Evolutionary conservation across 2,329 filamentous ascomycete species (phyloP).

Genomic region (Cladorrhinum sp.): DNA sequence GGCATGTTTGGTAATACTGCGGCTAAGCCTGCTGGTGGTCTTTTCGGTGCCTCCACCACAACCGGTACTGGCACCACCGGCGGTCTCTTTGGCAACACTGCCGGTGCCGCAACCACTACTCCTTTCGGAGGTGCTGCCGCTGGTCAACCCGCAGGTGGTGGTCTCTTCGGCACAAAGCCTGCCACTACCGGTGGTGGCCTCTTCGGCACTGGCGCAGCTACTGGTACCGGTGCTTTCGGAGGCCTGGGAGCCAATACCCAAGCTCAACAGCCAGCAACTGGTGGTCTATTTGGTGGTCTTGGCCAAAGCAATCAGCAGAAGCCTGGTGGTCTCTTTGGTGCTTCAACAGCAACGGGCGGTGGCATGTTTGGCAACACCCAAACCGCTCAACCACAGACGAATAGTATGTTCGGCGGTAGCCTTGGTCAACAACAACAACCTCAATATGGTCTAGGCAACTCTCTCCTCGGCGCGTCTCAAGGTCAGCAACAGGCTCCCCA

Average conservation of each 20-base stretch:
- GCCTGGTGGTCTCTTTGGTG: constrained; percentile 52
- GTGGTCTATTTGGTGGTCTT: constrained; percentile 48
- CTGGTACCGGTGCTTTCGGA: constrained; percentile 36
- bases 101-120: constrained; percentile 28
- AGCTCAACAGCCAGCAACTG: constrained; percentile 19
- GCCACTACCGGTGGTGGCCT: constrained; percentile 43
- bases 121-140: constrained; percentile 26
- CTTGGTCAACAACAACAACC: constrained; percentile 50
- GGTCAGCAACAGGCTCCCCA: constrained; percentile 53
- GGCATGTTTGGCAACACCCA: constrained; percentile 26
- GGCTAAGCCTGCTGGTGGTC: constrained; percentile 34
- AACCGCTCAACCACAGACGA: constrained; percentile 17
- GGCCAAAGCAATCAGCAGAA: constrained; percentile 55
- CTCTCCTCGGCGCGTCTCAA: constrained; percentile 58
- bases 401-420: constrained; percentile 52
- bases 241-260: constrained; percentile 40
- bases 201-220: constrained; percentile 45
- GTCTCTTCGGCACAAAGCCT: constrained; percentile 52
- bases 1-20: constrained; percentile 30
- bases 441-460: constrained; percentile 48
- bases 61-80: constrained; percentile 36
- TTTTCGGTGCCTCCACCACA: constrained; percentile 40
- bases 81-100: constrained; percentile 42
- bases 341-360: constrained; percentile 42
- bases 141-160: constrained; percentile 31